phyloP scores from a whole-genome alignment of 2,329 filamentous ascomycete genomes.

The Botrytis sinoallii region DNA sequence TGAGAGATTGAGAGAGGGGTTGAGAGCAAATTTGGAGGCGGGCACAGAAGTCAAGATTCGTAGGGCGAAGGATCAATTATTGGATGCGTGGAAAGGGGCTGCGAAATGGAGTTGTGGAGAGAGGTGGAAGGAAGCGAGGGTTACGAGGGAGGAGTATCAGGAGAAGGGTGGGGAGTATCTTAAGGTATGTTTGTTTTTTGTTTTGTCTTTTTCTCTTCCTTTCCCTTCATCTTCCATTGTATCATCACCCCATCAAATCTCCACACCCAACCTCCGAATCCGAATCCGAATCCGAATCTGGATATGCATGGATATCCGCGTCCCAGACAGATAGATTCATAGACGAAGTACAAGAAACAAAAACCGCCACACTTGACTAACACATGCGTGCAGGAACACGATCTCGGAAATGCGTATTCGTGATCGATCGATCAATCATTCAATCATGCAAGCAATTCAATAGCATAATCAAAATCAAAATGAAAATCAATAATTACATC shows the following conservation, averaged over 20 bases:
- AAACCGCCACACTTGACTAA: slow-evolving; percentile 7
- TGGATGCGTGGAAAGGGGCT: slow-evolving; percentile 93
- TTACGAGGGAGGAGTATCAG: slow-evolving; percentile 78
- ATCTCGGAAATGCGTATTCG: slow-evolving; percentile 60
- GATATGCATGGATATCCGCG: not conserved
- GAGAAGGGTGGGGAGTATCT: slow-evolving; percentile 95
- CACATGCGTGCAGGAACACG: slow-evolving; percentile 53
- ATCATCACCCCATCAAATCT: not conserved
- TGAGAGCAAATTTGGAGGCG: slow-evolving; percentile 69
- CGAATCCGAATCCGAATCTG: not conserved
- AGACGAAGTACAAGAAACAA: not conserved
- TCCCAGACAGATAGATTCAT: not conserved
- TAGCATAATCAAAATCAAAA: not conserved
- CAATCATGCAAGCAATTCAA: too few species aligned
- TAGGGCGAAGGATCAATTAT: slow-evolving; percentile 68
- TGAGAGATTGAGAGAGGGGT: slow-evolving; percentile 69
- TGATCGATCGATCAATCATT: slow-evolving; percentile 2
- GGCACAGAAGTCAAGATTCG: slow-evolving; percentile 44
- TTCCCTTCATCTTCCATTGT: not conserved
- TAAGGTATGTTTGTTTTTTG: slow-evolving; percentile 53
- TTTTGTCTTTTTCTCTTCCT: not conserved
- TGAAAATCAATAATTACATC: not conserved
- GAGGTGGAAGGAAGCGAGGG: slow-evolving; percentile 60
- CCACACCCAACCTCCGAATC: not conserved
- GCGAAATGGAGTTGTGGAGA: slow-evolving; percentile 72